Percentiles rank a stretch among this genome's conserved stretches.
phyloP scores from a whole-genome alignment of 2,329 filamentous ascomycete genomes.

The Fusarium fujikuroi region DNA sequence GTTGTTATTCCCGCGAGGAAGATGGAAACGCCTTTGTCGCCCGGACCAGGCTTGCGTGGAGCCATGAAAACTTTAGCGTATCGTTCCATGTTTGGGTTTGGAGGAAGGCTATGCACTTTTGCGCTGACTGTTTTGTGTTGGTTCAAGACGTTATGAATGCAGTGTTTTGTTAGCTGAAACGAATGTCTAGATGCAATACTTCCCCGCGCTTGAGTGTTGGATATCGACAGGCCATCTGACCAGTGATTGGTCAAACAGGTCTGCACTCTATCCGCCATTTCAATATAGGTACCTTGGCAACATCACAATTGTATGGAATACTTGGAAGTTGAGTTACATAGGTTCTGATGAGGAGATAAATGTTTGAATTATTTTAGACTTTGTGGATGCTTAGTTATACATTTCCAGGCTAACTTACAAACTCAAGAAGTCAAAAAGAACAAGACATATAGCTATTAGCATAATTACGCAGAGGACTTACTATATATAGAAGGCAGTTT shows the following conservation, averaged over 20 bases:
- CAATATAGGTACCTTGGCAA: no score
- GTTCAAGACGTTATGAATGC: neutral
- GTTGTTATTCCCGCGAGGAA: constrained; percentile 71
- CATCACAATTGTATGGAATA: no score
- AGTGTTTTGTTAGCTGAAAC: neutral
- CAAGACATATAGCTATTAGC: no score
- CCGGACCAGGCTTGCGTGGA: neutral
- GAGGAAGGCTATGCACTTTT: neutral
- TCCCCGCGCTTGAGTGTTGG: neutral
- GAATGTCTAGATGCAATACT: neutral
- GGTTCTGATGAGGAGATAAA: no score
- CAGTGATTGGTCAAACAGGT: neutral
- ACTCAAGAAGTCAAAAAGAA: no score
- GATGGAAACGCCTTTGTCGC: constrained; percentile 47
- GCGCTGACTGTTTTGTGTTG: neutral
- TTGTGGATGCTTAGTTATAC: no score
- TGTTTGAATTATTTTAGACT: no score
- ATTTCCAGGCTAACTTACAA: no score
- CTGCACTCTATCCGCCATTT: no score
- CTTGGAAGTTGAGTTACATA: no score
- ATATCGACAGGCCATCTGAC: neutral
- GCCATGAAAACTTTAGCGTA: constrained; percentile 10
- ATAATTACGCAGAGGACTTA: no score
- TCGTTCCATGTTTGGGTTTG: neutral
- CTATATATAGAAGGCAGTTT: no score